Evolutionary conservation across 1,284 basidiomycete genomes (phyloP).

Genomic region (Pseudozyma flocculosa): DNA sequence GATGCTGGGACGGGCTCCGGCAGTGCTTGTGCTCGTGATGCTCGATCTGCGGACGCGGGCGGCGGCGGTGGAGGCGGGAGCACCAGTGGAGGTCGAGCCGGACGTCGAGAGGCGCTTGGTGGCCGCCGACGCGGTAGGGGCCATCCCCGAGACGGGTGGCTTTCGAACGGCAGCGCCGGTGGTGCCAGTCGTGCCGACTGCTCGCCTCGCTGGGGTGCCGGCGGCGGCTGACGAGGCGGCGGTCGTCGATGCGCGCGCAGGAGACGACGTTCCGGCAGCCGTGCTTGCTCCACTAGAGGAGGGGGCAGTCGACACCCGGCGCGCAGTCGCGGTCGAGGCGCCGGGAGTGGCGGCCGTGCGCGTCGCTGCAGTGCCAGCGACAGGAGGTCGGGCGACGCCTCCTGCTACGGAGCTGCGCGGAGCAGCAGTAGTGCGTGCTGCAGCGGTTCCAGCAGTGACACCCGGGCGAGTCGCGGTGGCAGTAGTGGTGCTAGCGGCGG

Average conservation of each 20-base stretch:
- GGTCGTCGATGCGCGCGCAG: slow-evolving; percentile 13
- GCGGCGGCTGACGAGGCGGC: slow-evolving; percentile 7
- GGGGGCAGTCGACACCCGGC: slow-evolving; percentile 21
- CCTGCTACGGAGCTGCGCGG: slow-evolving; percentile 2
- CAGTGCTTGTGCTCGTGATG: slow-evolving; percentile 25
- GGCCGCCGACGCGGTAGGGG: slow-evolving; percentile 11
- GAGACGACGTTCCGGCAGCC: slow-evolving; percentile 3
- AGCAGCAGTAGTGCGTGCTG: slow-evolving; percentile 2
- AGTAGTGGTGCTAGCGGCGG: slow-evolving; percentile 4
- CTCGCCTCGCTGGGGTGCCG: slow-evolving; percentile 13
- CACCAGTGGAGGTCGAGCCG: slow-evolving; percentile 18
- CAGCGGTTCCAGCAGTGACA: no score
- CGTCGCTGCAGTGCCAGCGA: background rate
- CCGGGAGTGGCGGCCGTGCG: background rate
- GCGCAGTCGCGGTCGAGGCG: slow-evolving; percentile 6
- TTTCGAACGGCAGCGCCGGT: slow-evolving; percentile 18
- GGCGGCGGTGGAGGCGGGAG: slow-evolving; percentile 13
- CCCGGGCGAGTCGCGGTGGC: slow-evolving; percentile 6
- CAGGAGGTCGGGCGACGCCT: background rate
- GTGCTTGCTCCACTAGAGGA: background rate
- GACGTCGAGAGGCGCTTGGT: slow-evolving; percentile 17
- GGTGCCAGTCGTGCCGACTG: slow-evolving; percentile 11
- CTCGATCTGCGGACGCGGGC: slow-evolving; percentile 26
- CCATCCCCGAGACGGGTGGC: slow-evolving; percentile 24
- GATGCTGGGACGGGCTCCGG: slow-evolving; percentile 16